Conservation (phyloP, 768 basidiomycete genomes). For the Auricularia auricula-judae region DNA sequence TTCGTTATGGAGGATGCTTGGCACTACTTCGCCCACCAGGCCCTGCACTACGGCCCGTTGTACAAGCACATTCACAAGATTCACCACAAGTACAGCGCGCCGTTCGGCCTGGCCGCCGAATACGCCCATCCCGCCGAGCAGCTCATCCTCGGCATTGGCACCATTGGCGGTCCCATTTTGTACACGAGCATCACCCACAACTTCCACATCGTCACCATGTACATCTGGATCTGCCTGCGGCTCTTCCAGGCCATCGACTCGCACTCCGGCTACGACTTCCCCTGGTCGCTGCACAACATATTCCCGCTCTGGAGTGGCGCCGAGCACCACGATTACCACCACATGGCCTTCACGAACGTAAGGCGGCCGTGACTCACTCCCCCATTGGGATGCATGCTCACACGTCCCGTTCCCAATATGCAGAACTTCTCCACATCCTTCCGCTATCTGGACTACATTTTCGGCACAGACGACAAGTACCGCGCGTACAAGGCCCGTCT, state of each 20-base stretch:
- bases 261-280: constrained; percentile 97
- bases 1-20: constrained; percentile 95
- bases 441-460: constrained; percentile 54
- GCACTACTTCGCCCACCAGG: constrained; percentile 87
- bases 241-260: constrained; percentile 90
- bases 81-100: constrained; percentile 95
- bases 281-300: constrained; percentile 89
- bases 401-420: constrained; percentile 9
- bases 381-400: not conserved
- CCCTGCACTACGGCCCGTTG: constrained; percentile 70
- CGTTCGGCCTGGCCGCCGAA: constrained; percentile 94
- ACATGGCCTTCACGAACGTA: constrained; percentile 80
- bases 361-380: not conserved
- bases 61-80: constrained; percentile 95
- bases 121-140: constrained; percentile 97
- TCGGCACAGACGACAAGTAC: constrained; percentile 68
- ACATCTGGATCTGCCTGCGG: constrained; percentile 85
- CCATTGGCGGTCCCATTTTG: constrained; percentile 77
- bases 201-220: constrained; percentile 88
- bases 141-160: constrained; percentile 87
- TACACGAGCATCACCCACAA: constrained; percentile 68
- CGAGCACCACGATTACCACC: constrained; percentile 97
- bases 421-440: constrained; percentile 84
- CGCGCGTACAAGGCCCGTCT: constrained; percentile 63
- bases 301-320: constrained; percentile 96